Conservation (phyloP, 768 basidiomycete species). For the Zangia roseola region DNA sequence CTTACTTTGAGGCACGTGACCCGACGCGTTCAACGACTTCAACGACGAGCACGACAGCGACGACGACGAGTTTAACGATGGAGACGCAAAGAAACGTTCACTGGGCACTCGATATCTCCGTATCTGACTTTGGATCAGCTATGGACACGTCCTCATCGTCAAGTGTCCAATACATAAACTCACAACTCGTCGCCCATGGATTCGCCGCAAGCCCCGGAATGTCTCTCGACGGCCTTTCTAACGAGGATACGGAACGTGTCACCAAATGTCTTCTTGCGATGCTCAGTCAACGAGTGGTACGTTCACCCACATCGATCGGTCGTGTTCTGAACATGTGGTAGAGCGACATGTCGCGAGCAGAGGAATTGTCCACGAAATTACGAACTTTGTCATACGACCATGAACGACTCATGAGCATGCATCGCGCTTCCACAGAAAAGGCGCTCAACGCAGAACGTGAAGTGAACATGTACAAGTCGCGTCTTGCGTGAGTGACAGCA, state of each 20-base stretch:
- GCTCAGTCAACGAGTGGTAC: conserved; percentile 74
- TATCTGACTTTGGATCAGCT: conserved; percentile 43
- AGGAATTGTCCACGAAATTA: conserved; percentile 70
- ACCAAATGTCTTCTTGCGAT: conserved; percentile 76
- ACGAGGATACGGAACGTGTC: conserved; percentile 51
- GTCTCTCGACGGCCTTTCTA: conserved; percentile 61
- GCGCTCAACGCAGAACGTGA: conserved; percentile 79
- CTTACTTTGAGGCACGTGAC: conserved; percentile 25
- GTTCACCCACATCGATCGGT: conserved; percentile 28
- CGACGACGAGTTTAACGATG: conserved; percentile 2
- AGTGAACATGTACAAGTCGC: conserved; percentile 68
- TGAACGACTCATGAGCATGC: conserved; percentile 68
- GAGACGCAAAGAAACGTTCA: conserved; percentile 49
- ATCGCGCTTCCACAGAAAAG: conserved; percentile 55
- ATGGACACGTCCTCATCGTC: conserved; percentile 48
- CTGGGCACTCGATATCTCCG: conserved; percentile 49
- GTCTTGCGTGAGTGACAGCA: conserved; percentile 56
- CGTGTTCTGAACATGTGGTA: conserved; percentile 28
- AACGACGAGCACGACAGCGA: conserved; percentile 11
- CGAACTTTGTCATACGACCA: conserved; percentile 80
- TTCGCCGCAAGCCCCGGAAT: conserved; percentile 65
- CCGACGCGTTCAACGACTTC: conserved; percentile 24
- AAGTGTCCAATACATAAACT: conserved; percentile 75
- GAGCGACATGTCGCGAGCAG: conserved; percentile 79
- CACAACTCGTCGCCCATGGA: conserved; percentile 82